Evolutionary conservation across 768 basidiomycete species (phyloP), one percentile per base, ranked within the genome.

Genomic region (Grammothele lineata): DNA sequence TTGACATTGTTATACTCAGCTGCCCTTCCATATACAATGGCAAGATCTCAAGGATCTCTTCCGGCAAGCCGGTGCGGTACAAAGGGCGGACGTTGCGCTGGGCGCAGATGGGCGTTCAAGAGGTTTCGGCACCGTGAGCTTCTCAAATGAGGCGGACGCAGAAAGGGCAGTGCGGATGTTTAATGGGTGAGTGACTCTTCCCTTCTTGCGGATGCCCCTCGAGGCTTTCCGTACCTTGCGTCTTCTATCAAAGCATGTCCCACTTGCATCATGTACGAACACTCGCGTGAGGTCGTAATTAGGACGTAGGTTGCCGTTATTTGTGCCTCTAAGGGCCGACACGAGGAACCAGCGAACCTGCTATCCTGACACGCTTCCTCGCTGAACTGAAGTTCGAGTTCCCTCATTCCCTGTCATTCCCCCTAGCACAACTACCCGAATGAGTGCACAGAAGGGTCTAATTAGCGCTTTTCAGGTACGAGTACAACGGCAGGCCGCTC

Each of bases 21-120:
- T 94, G 14, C 92, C 92, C 0, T 93, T 92, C 67, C 92, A 93
- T 57, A 87, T 85, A 56, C 92, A 93, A 68, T 99, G 95, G 95
- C 95, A 97, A 66, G 95, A 98, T 62, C 76, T 99, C 36, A 97
- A 98, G 66, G 94, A 97, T 66, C 75, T 97, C 4, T 95, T 97
- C 62, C 81, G 94, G 22, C 83, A 88, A 53, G 92, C 90, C 1
- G 94, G 95, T 15, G 83, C 87, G 17, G 87, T 98, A 44, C 70
- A 92, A 27, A 81, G 95, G 19, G 95, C 95, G 9, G 92, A 95
- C 55, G 88, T 96, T 18, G 87, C 87, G 15, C 77, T 92, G 25
- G 91, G 91, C 38, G 53, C 27, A 4, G 92, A 96, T 60, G 90
- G 92, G 11, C 78, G 93, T 27, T 92, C 90, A 30, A 73, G 92